phyloP scores from a whole-genome alignment of 352 stramenopile genomes.

The Phytopythium vexans region DNA sequence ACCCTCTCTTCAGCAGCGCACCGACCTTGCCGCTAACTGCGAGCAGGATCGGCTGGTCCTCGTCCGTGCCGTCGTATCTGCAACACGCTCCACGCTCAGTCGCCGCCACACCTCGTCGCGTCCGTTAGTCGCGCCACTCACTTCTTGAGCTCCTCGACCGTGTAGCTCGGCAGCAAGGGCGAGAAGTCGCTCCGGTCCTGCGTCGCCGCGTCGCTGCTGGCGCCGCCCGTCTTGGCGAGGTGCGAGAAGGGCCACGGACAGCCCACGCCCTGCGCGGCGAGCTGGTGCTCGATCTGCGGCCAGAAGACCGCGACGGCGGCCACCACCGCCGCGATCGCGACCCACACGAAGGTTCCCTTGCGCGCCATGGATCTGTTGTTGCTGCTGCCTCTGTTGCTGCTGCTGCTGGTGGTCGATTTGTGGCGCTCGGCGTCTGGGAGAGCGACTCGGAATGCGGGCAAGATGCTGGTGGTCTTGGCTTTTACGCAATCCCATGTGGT shows the following conservation, averaged over 20 bases:
- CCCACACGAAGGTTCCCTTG: constrained; percentile 32
- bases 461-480: too few species aligned
- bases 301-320: constrained; percentile 59
- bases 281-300: constrained; percentile 71
- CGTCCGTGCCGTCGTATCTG: constrained; percentile 68
- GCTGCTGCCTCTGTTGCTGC: too few species aligned
- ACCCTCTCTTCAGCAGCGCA: too few species aligned
- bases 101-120: constrained; percentile 1
- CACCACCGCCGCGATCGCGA: constrained; percentile 48
- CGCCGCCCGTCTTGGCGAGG: constrained; percentile 25
- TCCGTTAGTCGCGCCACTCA: constrained; percentile 10
- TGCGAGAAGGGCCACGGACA: constrained; percentile 72
- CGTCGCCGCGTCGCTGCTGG: constrained; percentile 13
- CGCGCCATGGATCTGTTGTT: constrained; percentile 17
- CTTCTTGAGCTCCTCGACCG: constrained; percentile 60
- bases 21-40: constrained; percentile 67
- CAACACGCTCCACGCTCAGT: constrained; percentile 3
- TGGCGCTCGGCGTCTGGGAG: not conserved
- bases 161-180: constrained; percentile 33
- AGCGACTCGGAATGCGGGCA: too few species aligned
- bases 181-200: constrained; percentile 5
- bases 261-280: constrained; percentile 39
- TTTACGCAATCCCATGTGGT: too few species aligned
- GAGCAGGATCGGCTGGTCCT: constrained; percentile 60
- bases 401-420: not conserved